Percentiles rank a stretch among this genome's conserved stretches.
phyloP scores from a whole-genome alignment of 495 filamentous ascomycete species.

The Penicillium soppii region DNA sequence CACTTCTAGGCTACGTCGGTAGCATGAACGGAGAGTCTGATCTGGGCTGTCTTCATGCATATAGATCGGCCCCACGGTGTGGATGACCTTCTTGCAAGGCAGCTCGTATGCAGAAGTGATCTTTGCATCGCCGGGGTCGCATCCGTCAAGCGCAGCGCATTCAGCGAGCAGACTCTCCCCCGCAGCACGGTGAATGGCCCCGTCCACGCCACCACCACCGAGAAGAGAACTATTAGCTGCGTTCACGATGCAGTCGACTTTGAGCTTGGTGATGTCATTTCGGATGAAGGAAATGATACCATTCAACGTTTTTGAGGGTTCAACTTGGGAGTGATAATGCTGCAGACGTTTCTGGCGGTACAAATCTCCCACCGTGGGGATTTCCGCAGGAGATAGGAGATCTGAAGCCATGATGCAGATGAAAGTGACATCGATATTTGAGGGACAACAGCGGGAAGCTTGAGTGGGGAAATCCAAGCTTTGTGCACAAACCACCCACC shows the following conservation, averaged over 20 bases:
- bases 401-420: constrained; percentile 4
- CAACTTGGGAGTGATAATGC: constrained; percentile 22
- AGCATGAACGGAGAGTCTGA: constrained; percentile 63
- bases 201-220: constrained; percentile 85
- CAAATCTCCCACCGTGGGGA: constrained; percentile 64
- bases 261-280: constrained; percentile 79
- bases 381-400: constrained; percentile 45
- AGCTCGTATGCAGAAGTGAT: constrained; percentile 77
- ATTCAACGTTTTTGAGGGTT: constrained; percentile 62
- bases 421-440: no score
- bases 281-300: constrained; percentile 67
- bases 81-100: constrained; percentile 77
- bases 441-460: no score
- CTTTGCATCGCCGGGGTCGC: constrained; percentile 76
- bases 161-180: constrained; percentile 67
- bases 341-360: constrained; percentile 47
- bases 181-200: constrained; percentile 83
- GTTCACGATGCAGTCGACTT: constrained; percentile 86
- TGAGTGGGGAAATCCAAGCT: constrained; percentile 4
- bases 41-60: constrained; percentile 36
- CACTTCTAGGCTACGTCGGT: constrained; percentile 68
- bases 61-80: constrained; percentile 91
- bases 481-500: not conserved
- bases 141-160: constrained; percentile 67
- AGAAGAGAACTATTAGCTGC: constrained; percentile 80